Percentiles rank a stretch among this genome's conserved stretches.
These are phyloP conservation scores for Graphiopsis chlorocephala DNA, from an alignment of 2,329 filamentous ascomycete genomes.

Conservation along the genomic window DNA sequence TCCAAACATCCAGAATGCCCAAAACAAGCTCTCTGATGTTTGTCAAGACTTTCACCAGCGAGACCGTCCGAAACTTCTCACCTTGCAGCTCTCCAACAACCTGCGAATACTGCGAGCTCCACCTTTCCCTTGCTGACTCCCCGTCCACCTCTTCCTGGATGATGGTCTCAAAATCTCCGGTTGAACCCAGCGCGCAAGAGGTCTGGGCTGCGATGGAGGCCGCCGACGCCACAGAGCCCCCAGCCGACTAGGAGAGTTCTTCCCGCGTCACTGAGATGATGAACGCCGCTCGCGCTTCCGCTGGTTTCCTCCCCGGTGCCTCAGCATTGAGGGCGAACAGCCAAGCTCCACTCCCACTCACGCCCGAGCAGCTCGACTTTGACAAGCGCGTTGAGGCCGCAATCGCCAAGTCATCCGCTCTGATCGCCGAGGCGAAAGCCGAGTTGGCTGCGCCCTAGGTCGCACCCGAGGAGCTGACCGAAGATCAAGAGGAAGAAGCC, in stretches of 20 bases:
- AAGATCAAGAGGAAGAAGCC: conserved; percentile 17
- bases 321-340: not conserved
- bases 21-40: not conserved
- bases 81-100: not conserved
- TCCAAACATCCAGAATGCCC: not conserved
- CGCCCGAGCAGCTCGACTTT: conserved; percentile 9
- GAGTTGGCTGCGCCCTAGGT: conserved; percentile 15
- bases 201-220: not conserved
- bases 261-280: not conserved
- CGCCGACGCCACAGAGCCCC: not conserved
- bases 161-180: not conserved
- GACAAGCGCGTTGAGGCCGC: conserved; percentile 19
- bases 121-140: not conserved
- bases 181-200: not conserved
- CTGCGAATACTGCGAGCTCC: not conserved
- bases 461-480: conserved; percentile 15
- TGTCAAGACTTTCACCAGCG: not conserved
- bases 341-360: not conserved
- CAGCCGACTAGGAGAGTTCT: not conserved
- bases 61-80: not conserved
- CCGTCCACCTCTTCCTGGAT: not conserved
- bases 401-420: conserved; percentile 16
- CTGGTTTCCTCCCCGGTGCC: not conserved
- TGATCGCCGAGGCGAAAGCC: conserved; percentile 15
- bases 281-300: not conserved